Percentiles rank a stretch among this genome's conserved stretches.
Evolutionary conservation across 108 stramenopile species (phyloP).

Genomic region (Stephanodiscus triporus): DNA sequence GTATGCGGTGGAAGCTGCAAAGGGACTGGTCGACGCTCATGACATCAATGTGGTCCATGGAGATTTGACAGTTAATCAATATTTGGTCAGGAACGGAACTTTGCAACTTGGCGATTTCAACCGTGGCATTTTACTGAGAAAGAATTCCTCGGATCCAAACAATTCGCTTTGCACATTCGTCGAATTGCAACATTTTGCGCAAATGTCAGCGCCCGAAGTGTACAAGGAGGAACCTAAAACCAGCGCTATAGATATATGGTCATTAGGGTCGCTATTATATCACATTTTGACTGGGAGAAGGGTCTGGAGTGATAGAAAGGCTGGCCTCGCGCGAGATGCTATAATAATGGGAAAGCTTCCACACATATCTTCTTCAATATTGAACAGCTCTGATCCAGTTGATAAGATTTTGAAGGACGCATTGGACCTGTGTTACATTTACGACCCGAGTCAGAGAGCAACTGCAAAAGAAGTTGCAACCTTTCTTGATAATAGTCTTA

Average conservation of each 20-base stretch:
- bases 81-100: slow-evolving; percentile 10
- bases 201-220: slow-evolving; percentile 29
- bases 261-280: slow-evolving; percentile 26
- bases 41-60: slow-evolving; percentile 27
- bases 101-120: slow-evolving; percentile 28
- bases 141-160: slow-evolving; percentile 11
- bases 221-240: slow-evolving; percentile 16
- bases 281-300: slow-evolving; percentile 31
- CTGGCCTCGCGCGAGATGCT: slow-evolving; percentile 15
- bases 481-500: slow-evolving; percentile 19
- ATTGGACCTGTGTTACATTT: slow-evolving; percentile 29
- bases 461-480: slow-evolving; percentile 20
- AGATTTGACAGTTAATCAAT: slow-evolving; percentile 38
- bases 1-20: slow-evolving; percentile 19
- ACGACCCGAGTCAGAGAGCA: slow-evolving; percentile 16
- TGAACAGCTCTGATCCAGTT: slow-evolving; percentile 21
- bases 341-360: slow-evolving; percentile 17
- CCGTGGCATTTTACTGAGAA: slow-evolving; percentile 18
- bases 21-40: slow-evolving; percentile 23
- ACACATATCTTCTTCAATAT: slow-evolving; percentile 10
- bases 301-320: slow-evolving; percentile 18
- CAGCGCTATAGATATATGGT: slow-evolving; percentile 26
- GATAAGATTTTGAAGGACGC: slow-evolving; percentile 20
- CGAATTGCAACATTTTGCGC: slow-evolving; percentile 2
- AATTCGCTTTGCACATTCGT: slow-evolving; percentile 20